A percentile compares a stretch with the other conserved stretches of the same genome.
These are phyloP conservation scores for Xylaria acuta DNA, from an alignment of 495 filamentous ascomycete genomes.

Conservation along the genomic window DNA sequence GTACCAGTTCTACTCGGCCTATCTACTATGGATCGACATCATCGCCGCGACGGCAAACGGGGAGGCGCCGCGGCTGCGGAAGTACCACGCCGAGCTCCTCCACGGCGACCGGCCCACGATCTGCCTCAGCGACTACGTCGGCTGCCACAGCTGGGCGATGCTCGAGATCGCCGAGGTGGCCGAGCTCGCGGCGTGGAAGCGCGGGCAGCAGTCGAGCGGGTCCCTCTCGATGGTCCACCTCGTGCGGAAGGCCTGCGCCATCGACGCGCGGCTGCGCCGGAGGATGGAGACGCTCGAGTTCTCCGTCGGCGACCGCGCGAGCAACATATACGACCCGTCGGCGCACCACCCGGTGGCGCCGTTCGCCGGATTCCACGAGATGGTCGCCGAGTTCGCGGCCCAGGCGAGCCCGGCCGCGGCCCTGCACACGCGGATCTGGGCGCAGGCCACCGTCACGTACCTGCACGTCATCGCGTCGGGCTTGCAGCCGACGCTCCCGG, in stretches of 20 bases:
- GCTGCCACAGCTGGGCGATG: conserved; percentile 44
- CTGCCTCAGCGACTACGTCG: conserved; percentile 41
- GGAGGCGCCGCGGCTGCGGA: conserved; percentile 47
- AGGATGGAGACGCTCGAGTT: conserved; percentile 41
- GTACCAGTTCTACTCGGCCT: conserved; percentile 55
- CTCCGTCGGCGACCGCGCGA: conserved; percentile 28
- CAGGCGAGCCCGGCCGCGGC: conserved; percentile 23
- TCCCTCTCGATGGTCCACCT: conserved; percentile 45
- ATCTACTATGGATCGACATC: conserved; percentile 55
- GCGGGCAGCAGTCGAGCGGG: conserved; percentile 35
- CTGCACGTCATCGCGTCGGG: conserved; percentile 42
- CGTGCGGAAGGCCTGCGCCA: conserved; percentile 38
- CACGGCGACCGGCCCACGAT: conserved; percentile 36
- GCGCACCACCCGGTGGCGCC: conserved; percentile 28
- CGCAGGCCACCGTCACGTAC: conserved; percentile 43
- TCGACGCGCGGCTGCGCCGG: conserved; percentile 43
- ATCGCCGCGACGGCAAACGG: conserved; percentile 51
- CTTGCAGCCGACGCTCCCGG: conserved; percentile 34
- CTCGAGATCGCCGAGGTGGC: conserved; percentile 45
- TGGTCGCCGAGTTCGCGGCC: conserved; percentile 12
- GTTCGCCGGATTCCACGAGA: conserved; percentile 22
- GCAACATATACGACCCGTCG: conserved; percentile 33
- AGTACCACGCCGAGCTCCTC: conserved; percentile 49
- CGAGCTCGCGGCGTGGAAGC: conserved; percentile 47
- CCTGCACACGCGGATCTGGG: conserved; percentile 41